Percentiles rank a stretch among this genome's conserved stretches.
These are phyloP conservation scores for Macroventuria anomochaeta DNA, from an alignment of 2,329 filamentous ascomycete genomes.

Conservation along the genomic window DNA sequence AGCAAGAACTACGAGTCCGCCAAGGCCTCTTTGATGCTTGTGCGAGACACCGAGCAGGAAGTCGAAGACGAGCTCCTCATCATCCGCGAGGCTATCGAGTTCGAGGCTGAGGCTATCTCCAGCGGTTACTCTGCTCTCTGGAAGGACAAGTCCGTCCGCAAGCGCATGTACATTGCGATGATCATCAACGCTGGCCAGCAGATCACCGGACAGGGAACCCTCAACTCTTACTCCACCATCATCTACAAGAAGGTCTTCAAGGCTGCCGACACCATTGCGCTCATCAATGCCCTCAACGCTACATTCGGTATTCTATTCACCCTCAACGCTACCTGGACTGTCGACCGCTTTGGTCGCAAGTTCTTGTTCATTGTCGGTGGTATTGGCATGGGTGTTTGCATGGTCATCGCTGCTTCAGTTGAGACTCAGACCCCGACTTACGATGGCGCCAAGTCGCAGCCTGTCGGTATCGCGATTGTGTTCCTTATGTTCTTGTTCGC, in stretches of 20 bases:
- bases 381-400: constrained; percentile 72
- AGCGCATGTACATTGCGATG: constrained; percentile 69
- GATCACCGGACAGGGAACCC: constrained; percentile 73
- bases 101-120: constrained; percentile 72
- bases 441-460: constrained; percentile 61
- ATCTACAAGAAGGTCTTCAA: constrained; percentile 76
- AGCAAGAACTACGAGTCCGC: constrained; percentile 67
- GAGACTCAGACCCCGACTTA: constrained; percentile 64
- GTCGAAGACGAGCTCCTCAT: constrained; percentile 70
- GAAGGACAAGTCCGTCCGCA: constrained; percentile 72
- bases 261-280: constrained; percentile 62
- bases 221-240: constrained; percentile 75
- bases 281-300: constrained; percentile 77
- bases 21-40: constrained; percentile 61
- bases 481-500: constrained; percentile 72
- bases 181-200: constrained; percentile 75
- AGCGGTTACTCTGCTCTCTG: constrained; percentile 69
- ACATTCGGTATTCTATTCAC: constrained; percentile 77
- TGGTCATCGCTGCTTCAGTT: constrained; percentile 68
- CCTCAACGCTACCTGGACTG: constrained; percentile 74
- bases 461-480: constrained; percentile 71
- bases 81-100: constrained; percentile 73
- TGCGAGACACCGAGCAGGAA: constrained; percentile 69
- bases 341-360: constrained; percentile 73
- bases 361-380: constrained; percentile 73